Evolutionary conservation across 2,329 filamentous ascomycete species (phyloP).

Genomic region (Fusarium nurragi): DNA sequence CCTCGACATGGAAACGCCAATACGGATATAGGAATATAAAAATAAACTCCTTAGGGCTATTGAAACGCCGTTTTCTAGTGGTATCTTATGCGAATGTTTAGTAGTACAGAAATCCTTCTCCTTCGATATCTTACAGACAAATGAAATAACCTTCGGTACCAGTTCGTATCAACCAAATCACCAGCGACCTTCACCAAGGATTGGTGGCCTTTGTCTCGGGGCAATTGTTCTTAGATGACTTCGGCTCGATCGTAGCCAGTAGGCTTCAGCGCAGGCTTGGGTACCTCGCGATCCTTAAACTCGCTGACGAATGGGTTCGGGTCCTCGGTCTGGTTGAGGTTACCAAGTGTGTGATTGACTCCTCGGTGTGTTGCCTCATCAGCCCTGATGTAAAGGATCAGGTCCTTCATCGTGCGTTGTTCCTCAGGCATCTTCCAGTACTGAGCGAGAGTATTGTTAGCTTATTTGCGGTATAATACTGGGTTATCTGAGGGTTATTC

Average conservation of each 20-base stretch:
- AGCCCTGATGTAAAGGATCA: slow-evolving; percentile 89
- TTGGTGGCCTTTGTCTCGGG: neutral
- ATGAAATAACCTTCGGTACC: slow-evolving; percentile 4
- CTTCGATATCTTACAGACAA: neutral
- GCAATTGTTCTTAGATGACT: slow-evolving; percentile 63
- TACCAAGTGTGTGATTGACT: slow-evolving; percentile 94
- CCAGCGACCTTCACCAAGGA: neutral
- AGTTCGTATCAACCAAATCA: neutral
- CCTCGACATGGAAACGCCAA: no score
- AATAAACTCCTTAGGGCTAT: neutral
- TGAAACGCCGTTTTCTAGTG: slow-evolving; percentile 18
- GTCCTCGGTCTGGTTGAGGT: slow-evolving; percentile 84
- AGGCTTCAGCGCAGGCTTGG: slow-evolving; percentile 72
- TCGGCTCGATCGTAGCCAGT: slow-evolving; percentile 87
- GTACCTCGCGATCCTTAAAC: slow-evolving; percentile 75
- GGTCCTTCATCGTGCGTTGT: slow-evolving; percentile 81
- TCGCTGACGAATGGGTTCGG: slow-evolving; percentile 91
- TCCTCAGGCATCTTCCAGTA: slow-evolving; percentile 97
- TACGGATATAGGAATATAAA: neutral
- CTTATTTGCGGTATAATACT: neutral
- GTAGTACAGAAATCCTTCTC: neutral
- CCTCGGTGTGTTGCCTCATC: slow-evolving; percentile 91
- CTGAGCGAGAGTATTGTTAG: slow-evolving; percentile 35
- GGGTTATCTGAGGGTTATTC: slow-evolving; percentile 15
- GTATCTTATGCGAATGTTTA: slow-evolving; percentile 15